Conservation (phyloP, 2,329 filamentous ascomycete genomes). For the Sclerotinia nivalis region DNA sequence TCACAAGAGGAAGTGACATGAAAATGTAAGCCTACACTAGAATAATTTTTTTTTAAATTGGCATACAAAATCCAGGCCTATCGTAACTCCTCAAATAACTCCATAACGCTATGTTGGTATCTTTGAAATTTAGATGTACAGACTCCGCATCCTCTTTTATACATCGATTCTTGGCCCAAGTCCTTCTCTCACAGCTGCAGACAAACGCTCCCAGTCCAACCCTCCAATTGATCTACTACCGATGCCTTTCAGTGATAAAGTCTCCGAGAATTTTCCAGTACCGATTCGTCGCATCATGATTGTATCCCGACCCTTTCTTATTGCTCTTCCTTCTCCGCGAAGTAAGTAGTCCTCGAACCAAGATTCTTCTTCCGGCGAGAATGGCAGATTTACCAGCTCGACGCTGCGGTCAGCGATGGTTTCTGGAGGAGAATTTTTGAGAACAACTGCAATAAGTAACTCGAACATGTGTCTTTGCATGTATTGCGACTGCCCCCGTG, state of each 20-base stretch:
- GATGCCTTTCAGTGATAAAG: constrained; percentile 47
- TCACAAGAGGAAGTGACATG: background rate
- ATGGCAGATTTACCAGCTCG: constrained; percentile 71
- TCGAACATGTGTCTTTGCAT: constrained; percentile 67
- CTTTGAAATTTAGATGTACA: constrained; percentile 20
- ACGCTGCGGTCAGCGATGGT: constrained; percentile 57
- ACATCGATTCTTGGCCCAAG: constrained; percentile 36
- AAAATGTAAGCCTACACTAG: background rate
- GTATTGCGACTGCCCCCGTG: constrained; percentile 62
- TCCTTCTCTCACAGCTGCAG: constrained; percentile 37
- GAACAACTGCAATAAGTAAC: constrained; percentile 60
- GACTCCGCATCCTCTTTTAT: background rate
- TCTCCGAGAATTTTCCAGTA: constrained; percentile 58
- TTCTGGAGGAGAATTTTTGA: constrained; percentile 46
- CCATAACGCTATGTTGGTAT: constrained; percentile 26
- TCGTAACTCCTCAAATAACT: constrained; percentile 15
- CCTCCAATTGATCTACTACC: constrained; percentile 34
- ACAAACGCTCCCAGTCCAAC: constrained; percentile 38
- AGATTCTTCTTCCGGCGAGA: constrained; percentile 67
- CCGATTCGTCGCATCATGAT: constrained; percentile 73
- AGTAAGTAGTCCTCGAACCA: constrained; percentile 74
- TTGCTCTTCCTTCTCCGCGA: constrained; percentile 61
- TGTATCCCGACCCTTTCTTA: constrained; percentile 69
- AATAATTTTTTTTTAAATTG: constrained; percentile 3
- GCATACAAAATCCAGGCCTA: background rate